These are phyloP conservation scores for Sugiyamaella castrensis DNA, from an alignment of 1,139 yeast species.

Conservation along the genomic window DNA sequence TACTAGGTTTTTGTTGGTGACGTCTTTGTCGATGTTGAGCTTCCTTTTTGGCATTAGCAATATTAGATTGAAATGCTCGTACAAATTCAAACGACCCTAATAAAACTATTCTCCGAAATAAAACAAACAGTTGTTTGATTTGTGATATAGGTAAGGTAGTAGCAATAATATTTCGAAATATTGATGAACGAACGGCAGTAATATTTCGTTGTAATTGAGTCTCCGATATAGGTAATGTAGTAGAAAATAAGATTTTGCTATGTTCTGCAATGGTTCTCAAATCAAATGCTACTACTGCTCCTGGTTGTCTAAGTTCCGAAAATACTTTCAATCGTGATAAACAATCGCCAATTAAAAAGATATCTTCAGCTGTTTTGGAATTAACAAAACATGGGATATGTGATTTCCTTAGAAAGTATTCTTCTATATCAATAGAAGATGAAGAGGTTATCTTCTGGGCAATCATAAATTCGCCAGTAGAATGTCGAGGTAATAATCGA, in stretches of 20 bases:
- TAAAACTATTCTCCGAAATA: constrained; percentile 24
- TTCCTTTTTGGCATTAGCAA: neutral
- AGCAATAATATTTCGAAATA: constrained; percentile 23
- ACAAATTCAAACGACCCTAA: constrained; percentile 27
- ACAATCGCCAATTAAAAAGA: constrained; percentile 23
- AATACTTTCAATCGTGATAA: constrained; percentile 17
- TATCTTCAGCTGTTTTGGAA: constrained; percentile 20
- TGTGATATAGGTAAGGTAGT: constrained; percentile 19
- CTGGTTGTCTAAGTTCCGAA: neutral
- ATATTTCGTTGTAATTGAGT: constrained; percentile 21
- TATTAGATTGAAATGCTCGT: constrained; percentile 14
- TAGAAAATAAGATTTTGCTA: constrained; percentile 14
- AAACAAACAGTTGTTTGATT: constrained; percentile 19
- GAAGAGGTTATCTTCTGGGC: constrained; percentile 1
- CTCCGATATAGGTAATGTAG: constrained; percentile 21
- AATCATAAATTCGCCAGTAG: constrained; percentile 23
- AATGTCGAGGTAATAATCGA: constrained; percentile 16
- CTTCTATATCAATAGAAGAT: too few relatives aligned
- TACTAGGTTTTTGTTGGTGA: neutral
- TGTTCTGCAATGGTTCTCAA: constrained; percentile 9
- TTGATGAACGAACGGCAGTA: constrained; percentile 18
- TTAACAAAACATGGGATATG: constrained; percentile 20
- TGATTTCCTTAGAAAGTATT: constrained; percentile 13
- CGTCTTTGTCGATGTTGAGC: neutral
- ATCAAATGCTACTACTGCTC: neutral